Evolutionary conservation across 2,329 filamentous ascomycete species (phyloP).

Genomic region (Fusarium oxysporum): DNA sequence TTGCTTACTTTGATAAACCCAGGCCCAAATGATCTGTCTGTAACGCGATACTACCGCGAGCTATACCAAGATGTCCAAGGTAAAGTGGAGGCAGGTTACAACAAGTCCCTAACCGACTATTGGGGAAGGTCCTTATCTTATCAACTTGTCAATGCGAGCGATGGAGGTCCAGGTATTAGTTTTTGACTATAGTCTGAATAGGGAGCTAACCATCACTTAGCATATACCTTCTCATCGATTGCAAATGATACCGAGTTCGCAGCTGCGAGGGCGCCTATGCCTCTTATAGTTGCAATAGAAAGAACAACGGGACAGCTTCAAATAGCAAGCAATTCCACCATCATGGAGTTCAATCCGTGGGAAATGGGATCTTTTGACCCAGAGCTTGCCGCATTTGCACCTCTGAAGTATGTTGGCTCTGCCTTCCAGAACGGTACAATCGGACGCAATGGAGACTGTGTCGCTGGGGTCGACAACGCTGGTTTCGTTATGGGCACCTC

Average conservation of each 20-base stretch:
- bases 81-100: conserved; percentile 72
- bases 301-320: conserved; percentile 70
- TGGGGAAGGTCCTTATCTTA: conserved; percentile 83
- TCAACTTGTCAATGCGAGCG: conserved; percentile 78
- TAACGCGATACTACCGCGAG: conserved; percentile 67
- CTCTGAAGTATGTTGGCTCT: conserved; percentile 77
- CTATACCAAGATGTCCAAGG: conserved; percentile 67
- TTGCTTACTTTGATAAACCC: not conserved
- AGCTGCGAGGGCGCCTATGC: conserved; percentile 74
- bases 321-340: conserved; percentile 73
- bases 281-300: conserved; percentile 77
- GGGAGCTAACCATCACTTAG: conserved; percentile 44
- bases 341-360: conserved; percentile 83
- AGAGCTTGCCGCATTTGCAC: conserved; percentile 76
- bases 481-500: conserved; percentile 90
- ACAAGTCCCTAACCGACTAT: conserved; percentile 79
- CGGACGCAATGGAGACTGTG: conserved; percentile 66
- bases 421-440: conserved; percentile 74
- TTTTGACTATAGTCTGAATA: too few relatives aligned
- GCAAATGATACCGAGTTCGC: conserved; percentile 68
- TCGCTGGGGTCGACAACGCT: conserved; percentile 84
- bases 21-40: conserved; percentile 26
- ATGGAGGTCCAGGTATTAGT: conserved; percentile 66
- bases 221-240: conserved; percentile 81
- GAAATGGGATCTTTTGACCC: conserved; percentile 84